A percentile compares a stretch with the other conserved stretches of the same genome.
Evolutionary conservation across 2,329 filamentous ascomycete species (phyloP).

Genomic region (Pestalotiopsis sp.): DNA sequence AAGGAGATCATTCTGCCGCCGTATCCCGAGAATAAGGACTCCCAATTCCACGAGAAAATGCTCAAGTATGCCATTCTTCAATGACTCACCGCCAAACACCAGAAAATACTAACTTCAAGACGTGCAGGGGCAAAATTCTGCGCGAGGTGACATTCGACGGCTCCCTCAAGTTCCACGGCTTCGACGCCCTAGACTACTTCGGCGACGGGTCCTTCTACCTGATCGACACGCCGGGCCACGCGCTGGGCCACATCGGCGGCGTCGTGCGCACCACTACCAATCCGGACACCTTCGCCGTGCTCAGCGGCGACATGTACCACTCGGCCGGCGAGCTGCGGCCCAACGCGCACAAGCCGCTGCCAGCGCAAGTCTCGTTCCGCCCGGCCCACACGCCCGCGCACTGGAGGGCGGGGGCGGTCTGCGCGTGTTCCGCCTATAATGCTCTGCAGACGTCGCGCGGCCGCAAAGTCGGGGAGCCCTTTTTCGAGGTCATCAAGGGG

Average conservation of each 20-base stretch:
- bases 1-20: conserved; percentile 23
- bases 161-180: conserved; percentile 21
- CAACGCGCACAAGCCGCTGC: conserved; percentile 35
- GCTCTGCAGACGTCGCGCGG: not conserved
- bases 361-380: conserved; percentile 23
- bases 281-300: conserved; percentile 46
- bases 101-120: conserved; percentile 19
- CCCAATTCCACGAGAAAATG: conserved; percentile 48
- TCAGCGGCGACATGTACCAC: conserved; percentile 52
- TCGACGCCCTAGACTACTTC: conserved; percentile 54
- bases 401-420: conserved; percentile 46
- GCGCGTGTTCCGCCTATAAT: conserved; percentile 36
- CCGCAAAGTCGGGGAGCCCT: not conserved
- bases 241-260: conserved; percentile 51
- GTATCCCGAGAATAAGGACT: conserved; percentile 35
- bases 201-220: conserved; percentile 60
- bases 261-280: conserved; percentile 44
- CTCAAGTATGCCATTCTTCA: conserved; percentile 9
- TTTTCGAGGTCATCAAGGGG: not conserved
- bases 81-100: conserved; percentile 11
- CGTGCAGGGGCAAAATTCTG: conserved; percentile 22
- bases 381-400: conserved; percentile 43
- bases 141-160: conserved; percentile 25
- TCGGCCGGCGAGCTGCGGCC: conserved; percentile 41
- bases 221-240: conserved; percentile 55